Evolutionary conservation across 2,329 filamentous ascomycete genomes (phyloP).

Genomic region (Lithohypha guttulata): DNA sequence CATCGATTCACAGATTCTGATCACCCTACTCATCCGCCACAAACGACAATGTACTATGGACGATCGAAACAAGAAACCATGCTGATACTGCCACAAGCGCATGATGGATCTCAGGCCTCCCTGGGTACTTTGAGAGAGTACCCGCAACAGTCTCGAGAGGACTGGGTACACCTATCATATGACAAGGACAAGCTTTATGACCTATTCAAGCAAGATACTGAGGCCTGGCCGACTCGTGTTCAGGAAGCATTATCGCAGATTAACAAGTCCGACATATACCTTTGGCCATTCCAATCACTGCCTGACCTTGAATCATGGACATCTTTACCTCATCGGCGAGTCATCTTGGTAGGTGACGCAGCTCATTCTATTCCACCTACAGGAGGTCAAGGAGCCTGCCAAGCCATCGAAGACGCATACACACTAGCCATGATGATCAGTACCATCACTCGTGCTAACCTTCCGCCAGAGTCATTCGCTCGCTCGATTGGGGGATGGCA

Average conservation of each 20-base stretch:
- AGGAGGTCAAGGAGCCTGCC: slow-evolving; percentile 17
- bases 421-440: slow-evolving; percentile 17
- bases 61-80: slow-evolving; percentile 2
- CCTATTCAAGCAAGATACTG: slow-evolving; percentile 11
- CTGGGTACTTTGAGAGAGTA: slow-evolving; percentile 2
- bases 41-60: slow-evolving; percentile 3
- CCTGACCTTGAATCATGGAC: slow-evolving; percentile 18
- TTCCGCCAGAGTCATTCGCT: slow-evolving; percentile 2
- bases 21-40: background rate
- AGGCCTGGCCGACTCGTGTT: slow-evolving; percentile 14
- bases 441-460: slow-evolving; percentile 2
- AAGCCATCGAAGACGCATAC: slow-evolving; percentile 19
- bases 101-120: slow-evolving; percentile 6
- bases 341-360: slow-evolving; percentile 18
- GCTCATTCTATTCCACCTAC: slow-evolving; percentile 20
- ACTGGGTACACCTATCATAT: slow-evolving; percentile 14
- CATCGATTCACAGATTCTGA: background rate
- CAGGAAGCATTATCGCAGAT: slow-evolving; percentile 12
- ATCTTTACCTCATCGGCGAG: slow-evolving; percentile 9
- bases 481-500: slow-evolving; percentile 34
- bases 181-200: slow-evolving; percentile 14
- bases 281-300: slow-evolving; percentile 19
- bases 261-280: slow-evolving; percentile 10
- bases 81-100: slow-evolving; percentile 7
- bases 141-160: slow-evolving; percentile 15